These are phyloP conservation scores for Cytospora chrysosperma DNA, from an alignment of 2,329 filamentous ascomycete species.

Conservation along the genomic window DNA sequence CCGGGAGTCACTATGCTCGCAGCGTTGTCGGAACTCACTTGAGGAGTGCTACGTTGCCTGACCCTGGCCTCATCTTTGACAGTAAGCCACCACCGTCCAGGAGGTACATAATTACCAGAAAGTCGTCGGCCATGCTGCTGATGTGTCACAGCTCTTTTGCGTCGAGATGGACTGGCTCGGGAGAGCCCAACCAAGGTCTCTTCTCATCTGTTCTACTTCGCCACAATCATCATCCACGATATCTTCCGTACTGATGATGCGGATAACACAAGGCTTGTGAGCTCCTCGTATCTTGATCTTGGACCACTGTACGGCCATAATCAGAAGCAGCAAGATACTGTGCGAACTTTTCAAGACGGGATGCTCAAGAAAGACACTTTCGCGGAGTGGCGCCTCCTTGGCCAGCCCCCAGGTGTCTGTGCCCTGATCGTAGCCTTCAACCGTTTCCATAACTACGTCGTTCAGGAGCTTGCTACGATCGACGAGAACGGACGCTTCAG, in stretches of 20 bases:
- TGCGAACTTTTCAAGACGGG: slow-evolving; percentile 37
- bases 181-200: slow-evolving; percentile 13
- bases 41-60: slow-evolving; percentile 54
- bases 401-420: slow-evolving; percentile 67
- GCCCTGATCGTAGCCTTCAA: slow-evolving; percentile 67
- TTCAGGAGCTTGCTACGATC: slow-evolving; percentile 51
- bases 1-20: slow-evolving; percentile 65
- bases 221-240: slow-evolving; percentile 64
- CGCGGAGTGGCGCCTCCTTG: slow-evolving; percentile 61
- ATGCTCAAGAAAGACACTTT: slow-evolving; percentile 71
- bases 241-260: slow-evolving; percentile 64
- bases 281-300: slow-evolving; percentile 74
- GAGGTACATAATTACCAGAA: slow-evolving; percentile 61
- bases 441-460: slow-evolving; percentile 69
- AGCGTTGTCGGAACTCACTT: slow-evolving; percentile 41
- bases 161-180: not conserved
- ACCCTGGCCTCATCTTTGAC: slow-evolving; percentile 67
- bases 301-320: slow-evolving; percentile 72
- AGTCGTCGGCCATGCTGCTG: slow-evolving; percentile 71
- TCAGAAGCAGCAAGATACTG: slow-evolving; percentile 58
- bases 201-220: slow-evolving; percentile 33
- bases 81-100: slow-evolving; percentile 50
- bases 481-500: slow-evolving; percentile 66
- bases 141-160: slow-evolving; percentile 49
- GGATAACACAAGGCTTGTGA: slow-evolving; percentile 63